phyloP scores from a whole-genome alignment of 306 rosid species.

The Biancaea sappan region DNA sequence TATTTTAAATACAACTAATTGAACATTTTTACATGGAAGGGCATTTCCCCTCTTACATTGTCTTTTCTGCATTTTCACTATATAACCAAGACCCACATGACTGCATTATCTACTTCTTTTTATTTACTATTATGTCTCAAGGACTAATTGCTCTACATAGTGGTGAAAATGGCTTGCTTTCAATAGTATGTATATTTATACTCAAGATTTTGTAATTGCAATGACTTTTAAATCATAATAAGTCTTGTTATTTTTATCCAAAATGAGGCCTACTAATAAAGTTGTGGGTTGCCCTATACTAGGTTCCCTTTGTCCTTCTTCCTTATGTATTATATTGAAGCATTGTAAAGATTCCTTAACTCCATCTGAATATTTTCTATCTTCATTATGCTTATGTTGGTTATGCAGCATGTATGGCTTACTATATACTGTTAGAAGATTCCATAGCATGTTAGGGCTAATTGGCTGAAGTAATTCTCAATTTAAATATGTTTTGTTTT shows the following conservation, averaged over 20 bases:
- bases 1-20: too few species aligned
- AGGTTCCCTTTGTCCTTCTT: background rate
- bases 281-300: background rate
- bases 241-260: background rate
- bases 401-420: background rate
- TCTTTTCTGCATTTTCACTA: background rate
- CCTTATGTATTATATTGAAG: background rate
- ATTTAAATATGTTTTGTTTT: slow-evolving; percentile 13
- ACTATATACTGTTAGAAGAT: background rate
- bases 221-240: background rate
- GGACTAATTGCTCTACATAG: background rate
- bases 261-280: background rate
- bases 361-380: background rate
- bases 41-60: too few species aligned
- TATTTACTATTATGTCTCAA: background rate
- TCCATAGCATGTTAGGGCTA: background rate
- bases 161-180: background rate
- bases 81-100: background rate
- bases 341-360: background rate
- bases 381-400: background rate
- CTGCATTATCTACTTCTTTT: background rate
- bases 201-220: background rate
- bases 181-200: background rate
- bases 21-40: too few species aligned
- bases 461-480: background rate